Evolutionary conservation across 495 filamentous ascomycete species (phyloP).

Genomic region (Aspergillus avenaceus): DNA sequence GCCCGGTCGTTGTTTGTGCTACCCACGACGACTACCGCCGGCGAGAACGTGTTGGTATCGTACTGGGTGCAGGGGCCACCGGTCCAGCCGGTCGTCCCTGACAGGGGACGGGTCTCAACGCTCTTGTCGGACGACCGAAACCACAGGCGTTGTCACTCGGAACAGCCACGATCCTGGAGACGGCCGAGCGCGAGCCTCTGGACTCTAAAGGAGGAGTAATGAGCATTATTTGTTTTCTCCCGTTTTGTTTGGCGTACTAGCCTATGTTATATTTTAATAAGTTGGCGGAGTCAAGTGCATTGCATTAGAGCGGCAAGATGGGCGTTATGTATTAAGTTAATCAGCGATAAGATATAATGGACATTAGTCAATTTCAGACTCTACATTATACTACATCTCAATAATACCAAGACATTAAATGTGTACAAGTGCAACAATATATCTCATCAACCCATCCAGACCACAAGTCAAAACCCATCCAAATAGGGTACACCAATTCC

Average conservation of each 20-base stretch:
- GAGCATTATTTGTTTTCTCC: neutral
- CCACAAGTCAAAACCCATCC: no score
- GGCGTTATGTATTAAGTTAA: no score
- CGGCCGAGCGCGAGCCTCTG: conserved; percentile 36
- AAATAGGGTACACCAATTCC: no score
- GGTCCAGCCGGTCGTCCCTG: neutral
- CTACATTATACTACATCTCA: no score
- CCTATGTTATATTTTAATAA: neutral
- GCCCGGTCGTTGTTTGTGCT: conserved; percentile 31
- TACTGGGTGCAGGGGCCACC: conserved; percentile 21
- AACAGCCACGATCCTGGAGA: conserved; percentile 40
- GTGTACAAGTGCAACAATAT: no score
- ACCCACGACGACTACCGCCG: conserved; percentile 22
- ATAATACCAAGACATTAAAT: no score
- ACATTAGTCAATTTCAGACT: no score
- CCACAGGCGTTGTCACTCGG: conserved; percentile 40
- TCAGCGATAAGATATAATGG: no score
- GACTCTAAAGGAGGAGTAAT: conserved; percentile 32
- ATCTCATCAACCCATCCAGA: no score
- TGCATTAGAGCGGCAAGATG: neutral
- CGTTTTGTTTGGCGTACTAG: neutral
- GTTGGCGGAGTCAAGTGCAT: neutral
- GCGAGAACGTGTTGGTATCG: conserved; percentile 20
- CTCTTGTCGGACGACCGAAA: conserved; percentile 20
- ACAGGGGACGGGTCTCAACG: conserved; percentile 1